Evolutionary conservation across 2,329 filamentous ascomycete species (phyloP).

Genomic region (Scleromitrula shiraiana): DNA sequence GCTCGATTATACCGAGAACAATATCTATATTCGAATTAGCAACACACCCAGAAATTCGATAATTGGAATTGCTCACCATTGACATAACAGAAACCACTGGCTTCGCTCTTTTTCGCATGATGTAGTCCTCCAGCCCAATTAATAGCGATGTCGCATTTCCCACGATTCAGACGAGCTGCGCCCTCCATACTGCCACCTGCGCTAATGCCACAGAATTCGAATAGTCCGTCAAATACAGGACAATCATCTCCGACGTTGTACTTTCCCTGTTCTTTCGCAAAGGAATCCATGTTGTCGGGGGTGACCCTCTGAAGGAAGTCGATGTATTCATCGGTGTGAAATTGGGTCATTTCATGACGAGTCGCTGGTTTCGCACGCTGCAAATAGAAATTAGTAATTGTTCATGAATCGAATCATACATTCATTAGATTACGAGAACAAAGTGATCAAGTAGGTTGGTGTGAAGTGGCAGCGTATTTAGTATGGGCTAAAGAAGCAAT

Average conservation of each 20-base stretch:
- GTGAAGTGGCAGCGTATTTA: no score
- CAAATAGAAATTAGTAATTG: constrained; percentile 9
- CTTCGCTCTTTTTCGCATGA: constrained; percentile 95
- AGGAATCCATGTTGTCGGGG: constrained; percentile 96
- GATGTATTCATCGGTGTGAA: constrained; percentile 92
- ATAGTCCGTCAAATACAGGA: constrained; percentile 95
- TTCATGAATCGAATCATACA: not conserved
- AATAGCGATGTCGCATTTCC: constrained; percentile 92
- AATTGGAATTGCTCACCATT: constrained; percentile 57
- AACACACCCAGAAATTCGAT: constrained; percentile 9
- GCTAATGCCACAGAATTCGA: constrained; percentile 91
- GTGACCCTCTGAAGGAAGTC: constrained; percentile 93
- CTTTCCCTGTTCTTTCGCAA: constrained; percentile 79
- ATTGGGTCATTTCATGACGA: constrained; percentile 83
- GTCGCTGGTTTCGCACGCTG: constrained; percentile 81
- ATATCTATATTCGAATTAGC: constrained; percentile 63
- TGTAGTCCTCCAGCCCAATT: constrained; percentile 98
- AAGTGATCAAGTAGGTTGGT: no score
- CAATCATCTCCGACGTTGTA: constrained; percentile 97
- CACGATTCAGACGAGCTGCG: constrained; percentile 78
- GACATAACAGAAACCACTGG: constrained; percentile 96
- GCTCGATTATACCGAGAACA: constrained; percentile 86
- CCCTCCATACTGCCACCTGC: constrained; percentile 91
- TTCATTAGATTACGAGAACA: not conserved
- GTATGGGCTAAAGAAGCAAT: not conserved